Conservation (phyloP, 2,329 filamentous ascomycete species). For the Teratosphaeria destructans region DNA sequence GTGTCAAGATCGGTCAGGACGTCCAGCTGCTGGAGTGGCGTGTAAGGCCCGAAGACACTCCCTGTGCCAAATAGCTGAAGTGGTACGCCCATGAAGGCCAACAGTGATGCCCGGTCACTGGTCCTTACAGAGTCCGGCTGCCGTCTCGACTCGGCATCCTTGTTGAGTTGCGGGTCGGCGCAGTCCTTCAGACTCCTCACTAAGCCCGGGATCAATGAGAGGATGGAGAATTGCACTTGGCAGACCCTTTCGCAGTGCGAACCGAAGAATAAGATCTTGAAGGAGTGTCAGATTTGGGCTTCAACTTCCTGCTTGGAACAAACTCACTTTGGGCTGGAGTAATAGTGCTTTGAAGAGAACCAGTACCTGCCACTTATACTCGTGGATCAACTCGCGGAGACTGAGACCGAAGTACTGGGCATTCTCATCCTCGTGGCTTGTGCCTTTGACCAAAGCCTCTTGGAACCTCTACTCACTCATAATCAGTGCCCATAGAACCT, state of each 20-base stretch:
- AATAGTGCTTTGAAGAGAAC: conserved; percentile 89
- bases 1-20: conserved; percentile 86
- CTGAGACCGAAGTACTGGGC: conserved; percentile 72
- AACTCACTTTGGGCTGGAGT: conserved; percentile 76
- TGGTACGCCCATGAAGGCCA: conserved; percentile 89
- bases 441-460: conserved; percentile 60
- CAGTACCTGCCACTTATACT: conserved; percentile 90
- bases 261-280: conserved; percentile 93
- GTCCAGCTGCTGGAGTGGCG: conserved; percentile 89
- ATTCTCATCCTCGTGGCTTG: conserved; percentile 55
- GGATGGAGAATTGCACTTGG: conserved; percentile 96
- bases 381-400: conserved; percentile 70
- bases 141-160: conserved; percentile 62
- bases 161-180: conserved; percentile 85
- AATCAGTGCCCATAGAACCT: not conserved
- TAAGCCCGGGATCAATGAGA: conserved; percentile 88
- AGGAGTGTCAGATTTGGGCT: not conserved
- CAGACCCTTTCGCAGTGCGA: conserved; percentile 91
- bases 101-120: conserved; percentile 79
- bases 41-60: conserved; percentile 92
- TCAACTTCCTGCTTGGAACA: conserved; percentile 45
- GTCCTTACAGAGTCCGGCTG: conserved; percentile 79
- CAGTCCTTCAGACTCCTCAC: conserved; percentile 88
- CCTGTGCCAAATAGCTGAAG: conserved; percentile 94
- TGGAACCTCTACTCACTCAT: conserved; percentile 59